Percentiles rank a stretch among this genome's conserved stretches.
phyloP scores from a whole-genome alignment of 768 basidiomycete genomes.

The Sporobolomyces roseus region DNA sequence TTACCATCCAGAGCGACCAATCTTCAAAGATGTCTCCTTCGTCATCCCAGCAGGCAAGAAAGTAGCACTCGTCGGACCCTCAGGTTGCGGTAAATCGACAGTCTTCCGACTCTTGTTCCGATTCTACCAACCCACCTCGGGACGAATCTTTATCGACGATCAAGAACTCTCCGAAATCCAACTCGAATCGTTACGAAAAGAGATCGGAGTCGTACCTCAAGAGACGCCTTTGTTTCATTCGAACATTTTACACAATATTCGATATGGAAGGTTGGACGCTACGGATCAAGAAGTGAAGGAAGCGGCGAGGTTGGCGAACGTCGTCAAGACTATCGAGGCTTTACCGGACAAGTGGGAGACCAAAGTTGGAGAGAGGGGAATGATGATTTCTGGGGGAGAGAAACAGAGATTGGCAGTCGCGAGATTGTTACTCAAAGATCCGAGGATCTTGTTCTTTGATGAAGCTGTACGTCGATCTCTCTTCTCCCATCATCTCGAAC shows the following conservation, averaged over 20 bases:
- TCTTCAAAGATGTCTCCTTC: constrained; percentile 83
- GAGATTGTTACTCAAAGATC: constrained; percentile 84
- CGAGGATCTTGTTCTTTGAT: constrained; percentile 94
- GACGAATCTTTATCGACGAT: constrained; percentile 74
- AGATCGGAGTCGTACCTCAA: constrained; percentile 92
- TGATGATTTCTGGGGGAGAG: constrained; percentile 99
- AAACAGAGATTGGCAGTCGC: constrained; percentile 96
- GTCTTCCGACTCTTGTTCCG: constrained; percentile 88
- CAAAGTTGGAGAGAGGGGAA: constrained; percentile 87
- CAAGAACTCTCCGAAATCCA: constrained; percentile 76
- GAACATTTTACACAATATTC: constrained; percentile 88
- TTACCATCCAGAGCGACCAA: constrained; percentile 86
- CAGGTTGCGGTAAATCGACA: constrained; percentile 95
- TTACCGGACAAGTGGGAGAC: constrained; percentile 84
- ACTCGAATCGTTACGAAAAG: constrained; percentile 64
- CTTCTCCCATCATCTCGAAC: background rate
- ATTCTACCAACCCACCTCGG: constrained; percentile 81
- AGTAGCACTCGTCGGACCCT: constrained; percentile 93
- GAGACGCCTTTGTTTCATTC: constrained; percentile 97
- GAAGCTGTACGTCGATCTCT: constrained; percentile 69
- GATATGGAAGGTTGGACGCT: constrained; percentile 84
- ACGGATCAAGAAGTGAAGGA: constrained; percentile 82
- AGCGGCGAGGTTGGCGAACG: constrained; percentile 79
- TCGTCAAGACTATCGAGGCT: constrained; percentile 70
- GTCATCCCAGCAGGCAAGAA: constrained; percentile 93